Percentiles rank a stretch among this genome's conserved stretches.
These are phyloP conservation scores for Emericellopsis cladophorae DNA, from an alignment of 2,329 filamentous ascomycete species.

Conservation along the genomic window DNA sequence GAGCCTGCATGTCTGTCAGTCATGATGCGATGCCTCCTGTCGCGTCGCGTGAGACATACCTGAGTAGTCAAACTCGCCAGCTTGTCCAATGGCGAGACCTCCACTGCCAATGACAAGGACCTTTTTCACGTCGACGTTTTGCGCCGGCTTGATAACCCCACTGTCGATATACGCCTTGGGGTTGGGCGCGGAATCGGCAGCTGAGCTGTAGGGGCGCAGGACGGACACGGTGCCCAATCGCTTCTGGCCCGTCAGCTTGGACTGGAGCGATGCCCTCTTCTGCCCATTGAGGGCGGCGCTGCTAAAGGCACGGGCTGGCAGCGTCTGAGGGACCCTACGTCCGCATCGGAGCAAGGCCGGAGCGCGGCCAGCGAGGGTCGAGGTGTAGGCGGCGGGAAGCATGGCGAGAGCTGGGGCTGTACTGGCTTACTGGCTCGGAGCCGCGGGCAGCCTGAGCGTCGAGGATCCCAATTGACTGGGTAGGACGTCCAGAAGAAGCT, in stretches of 20 bases:
- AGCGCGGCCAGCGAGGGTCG: slow-evolving; percentile 39
- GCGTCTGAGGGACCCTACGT: slow-evolving; percentile 32
- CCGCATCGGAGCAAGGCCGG: slow-evolving; percentile 44
- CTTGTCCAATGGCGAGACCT: slow-evolving; percentile 92
- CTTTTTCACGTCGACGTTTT: slow-evolving; percentile 87
- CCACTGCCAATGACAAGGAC: slow-evolving; percentile 93
- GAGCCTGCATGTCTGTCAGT: slow-evolving; percentile 47
- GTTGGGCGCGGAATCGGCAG: slow-evolving; percentile 53
- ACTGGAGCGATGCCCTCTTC: slow-evolving; percentile 16
- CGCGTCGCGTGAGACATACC: slow-evolving; percentile 42
- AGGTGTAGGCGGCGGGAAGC: slow-evolving; percentile 6
- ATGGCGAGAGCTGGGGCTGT: slow-evolving; percentile 10
- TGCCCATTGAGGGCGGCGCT: slow-evolving; percentile 14
- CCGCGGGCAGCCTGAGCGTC: slow-evolving; percentile 19
- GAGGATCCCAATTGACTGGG: slow-evolving; percentile 15
- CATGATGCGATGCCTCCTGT: slow-evolving; percentile 3
- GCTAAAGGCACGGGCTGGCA: slow-evolving; percentile 30
- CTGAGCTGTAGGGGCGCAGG: slow-evolving; percentile 25
- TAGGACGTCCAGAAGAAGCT: slow-evolving; percentile 1
- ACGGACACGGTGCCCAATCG: slow-evolving; percentile 34
- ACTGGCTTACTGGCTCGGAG: slow-evolving; percentile 15
- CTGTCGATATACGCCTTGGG: slow-evolving; percentile 82
- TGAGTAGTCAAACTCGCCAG: slow-evolving; percentile 97
- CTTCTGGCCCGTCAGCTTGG: slow-evolving; percentile 15
- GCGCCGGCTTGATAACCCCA: slow-evolving; percentile 67